Percentiles rank a stretch among this genome's conserved stretches.
These are phyloP conservation scores for Inosperma sp. DNA, from an alignment of 768 basidiomycete species.

Conservation along the genomic window DNA sequence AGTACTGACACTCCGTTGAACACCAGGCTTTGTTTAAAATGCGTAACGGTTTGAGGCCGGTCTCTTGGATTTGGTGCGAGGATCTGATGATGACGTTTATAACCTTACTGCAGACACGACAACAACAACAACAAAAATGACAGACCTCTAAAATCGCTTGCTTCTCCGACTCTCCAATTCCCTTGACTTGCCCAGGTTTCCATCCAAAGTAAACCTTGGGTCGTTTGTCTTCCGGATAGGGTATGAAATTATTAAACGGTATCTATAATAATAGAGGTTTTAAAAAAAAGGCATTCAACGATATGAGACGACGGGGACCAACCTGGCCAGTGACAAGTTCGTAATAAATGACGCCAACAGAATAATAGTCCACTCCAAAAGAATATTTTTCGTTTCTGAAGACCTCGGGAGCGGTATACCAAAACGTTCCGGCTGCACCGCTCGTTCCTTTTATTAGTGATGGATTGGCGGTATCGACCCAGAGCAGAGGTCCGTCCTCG, in stretches of 20 bases:
- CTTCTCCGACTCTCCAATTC: conserved; percentile 15
- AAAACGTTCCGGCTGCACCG: conserved; percentile 29
- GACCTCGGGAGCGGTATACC: conserved; percentile 35
- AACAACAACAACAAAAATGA: neutral
- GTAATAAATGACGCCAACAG: conserved; percentile 70
- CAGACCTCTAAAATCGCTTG: conserved; percentile 17
- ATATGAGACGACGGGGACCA: conserved; percentile 2
- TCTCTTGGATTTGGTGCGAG: conserved; percentile 17
- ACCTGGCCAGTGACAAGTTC: conserved; percentile 63
- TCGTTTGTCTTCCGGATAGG: conserved; percentile 23
- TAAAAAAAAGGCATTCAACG: neutral
- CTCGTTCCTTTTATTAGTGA: conserved; percentile 18
- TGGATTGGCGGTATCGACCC: conserved; percentile 23
- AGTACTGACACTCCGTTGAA: conserved; percentile 21
- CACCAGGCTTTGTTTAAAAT: conserved; percentile 20
- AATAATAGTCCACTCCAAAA: conserved; percentile 66
- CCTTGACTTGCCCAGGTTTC: conserved; percentile 25
- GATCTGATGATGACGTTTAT: conserved; percentile 5
- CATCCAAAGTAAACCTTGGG: conserved; percentile 21
- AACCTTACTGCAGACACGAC: neutral
- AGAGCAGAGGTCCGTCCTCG: conserved; percentile 27
- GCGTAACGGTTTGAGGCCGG: conserved; percentile 18
- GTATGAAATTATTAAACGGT: conserved; percentile 22
- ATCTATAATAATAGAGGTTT: conserved; percentile 12
- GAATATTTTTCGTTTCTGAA: conserved; percentile 28